phyloP scores from a whole-genome alignment of 805 yeast genomes.

The Candida insectorum region DNA sequence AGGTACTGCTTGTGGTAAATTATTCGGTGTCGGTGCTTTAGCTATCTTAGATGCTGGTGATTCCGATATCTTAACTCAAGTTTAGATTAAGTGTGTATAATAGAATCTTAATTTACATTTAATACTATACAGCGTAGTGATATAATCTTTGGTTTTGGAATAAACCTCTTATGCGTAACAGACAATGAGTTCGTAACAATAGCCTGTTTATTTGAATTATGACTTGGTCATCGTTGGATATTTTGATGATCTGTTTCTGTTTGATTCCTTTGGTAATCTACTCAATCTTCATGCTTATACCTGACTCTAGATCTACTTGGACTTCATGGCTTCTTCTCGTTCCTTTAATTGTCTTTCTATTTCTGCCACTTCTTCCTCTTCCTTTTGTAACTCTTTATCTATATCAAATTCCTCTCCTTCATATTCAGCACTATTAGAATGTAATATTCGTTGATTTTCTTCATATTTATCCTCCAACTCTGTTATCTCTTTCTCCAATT shows the following conservation, averaged over 20 bases:
- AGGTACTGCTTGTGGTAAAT: constrained; percentile 99
- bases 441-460: constrained; percentile 40
- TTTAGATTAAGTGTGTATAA: not conserved
- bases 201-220: too few species aligned
- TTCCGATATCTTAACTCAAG: constrained; percentile 94
- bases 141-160: too few species aligned
- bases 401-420: constrained; percentile 5
- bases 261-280: too few species aligned
- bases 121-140: too few species aligned
- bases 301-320: too few species aligned
- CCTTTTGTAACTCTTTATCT: constrained; percentile 19
- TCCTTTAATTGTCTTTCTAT: constrained; percentile 36
- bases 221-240: too few species aligned
- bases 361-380: constrained; percentile 42
- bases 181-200: too few species aligned
- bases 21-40: constrained; percentile 98
- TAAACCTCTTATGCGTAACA: too few species aligned
- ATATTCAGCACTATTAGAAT: constrained; percentile 18
- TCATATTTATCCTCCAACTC: constrained; percentile 42
- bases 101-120: not conserved
- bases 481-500: constrained; percentile 34
- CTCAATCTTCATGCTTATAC: too few species aligned
- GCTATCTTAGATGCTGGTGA: constrained; percentile 98
- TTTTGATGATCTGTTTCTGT: too few species aligned
- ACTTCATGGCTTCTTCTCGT: too few species aligned